Evolutionary conservation across 805 yeast species (phyloP).

Genomic region (Wickerhamomyces pijperi): DNA sequence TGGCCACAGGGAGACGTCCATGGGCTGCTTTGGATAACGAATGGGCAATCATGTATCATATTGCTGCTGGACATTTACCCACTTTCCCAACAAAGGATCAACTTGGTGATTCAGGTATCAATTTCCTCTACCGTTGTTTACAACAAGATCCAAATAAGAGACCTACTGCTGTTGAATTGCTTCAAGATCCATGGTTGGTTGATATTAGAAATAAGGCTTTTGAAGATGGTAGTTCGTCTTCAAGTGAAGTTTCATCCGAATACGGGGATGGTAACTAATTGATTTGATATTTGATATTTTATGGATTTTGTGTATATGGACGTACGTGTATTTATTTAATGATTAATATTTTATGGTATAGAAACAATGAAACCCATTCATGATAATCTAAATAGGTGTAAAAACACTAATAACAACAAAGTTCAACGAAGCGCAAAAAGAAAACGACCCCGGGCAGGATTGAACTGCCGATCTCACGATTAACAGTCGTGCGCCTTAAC

Average conservation of each 20-base stretch:
- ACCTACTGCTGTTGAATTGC: constrained; percentile 72
- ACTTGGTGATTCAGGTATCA: constrained; percentile 60
- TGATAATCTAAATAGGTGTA: too few species aligned
- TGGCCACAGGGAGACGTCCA: constrained; percentile 94
- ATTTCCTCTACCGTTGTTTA: constrained; percentile 64
- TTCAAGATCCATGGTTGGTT: constrained; percentile 84
- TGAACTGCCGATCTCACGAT: not conserved
- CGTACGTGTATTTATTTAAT: too few species aligned
- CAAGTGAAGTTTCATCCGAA: constrained; percentile 14
- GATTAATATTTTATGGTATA: too few species aligned
- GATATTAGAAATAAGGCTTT: constrained; percentile 62
- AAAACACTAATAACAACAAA: too few species aligned
- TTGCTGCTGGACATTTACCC: constrained; percentile 91
- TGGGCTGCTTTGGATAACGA: constrained; percentile 96
- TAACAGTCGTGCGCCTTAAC: not conserved
- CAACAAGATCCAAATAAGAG: constrained; percentile 76
- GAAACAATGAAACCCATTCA: too few species aligned
- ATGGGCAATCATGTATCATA: constrained; percentile 97
- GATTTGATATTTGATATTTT: not conserved
- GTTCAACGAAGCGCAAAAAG: not conserved
- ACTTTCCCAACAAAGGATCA: constrained; percentile 73
- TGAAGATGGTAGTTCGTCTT: constrained; percentile 26
- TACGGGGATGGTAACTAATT: constrained; percentile 5
- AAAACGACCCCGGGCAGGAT: not conserved
- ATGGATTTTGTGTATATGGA: not conserved